These are phyloP conservation scores for Globisporangium polare DNA, from an alignment of 352 stramenopile species.

Conservation along the genomic window DNA sequence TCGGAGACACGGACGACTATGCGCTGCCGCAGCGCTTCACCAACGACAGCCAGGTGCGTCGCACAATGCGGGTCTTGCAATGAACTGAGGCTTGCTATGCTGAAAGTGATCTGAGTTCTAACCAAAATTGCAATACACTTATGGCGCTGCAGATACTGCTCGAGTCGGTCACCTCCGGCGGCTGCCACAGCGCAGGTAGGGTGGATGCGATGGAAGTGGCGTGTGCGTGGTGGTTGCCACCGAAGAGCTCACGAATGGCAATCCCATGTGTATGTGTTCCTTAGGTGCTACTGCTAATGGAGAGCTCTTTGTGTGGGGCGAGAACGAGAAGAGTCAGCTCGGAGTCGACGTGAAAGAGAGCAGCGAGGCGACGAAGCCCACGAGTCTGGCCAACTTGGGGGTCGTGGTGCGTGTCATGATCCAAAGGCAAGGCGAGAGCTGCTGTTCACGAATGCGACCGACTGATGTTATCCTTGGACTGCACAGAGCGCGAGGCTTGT, in stretches of 20 bases:
- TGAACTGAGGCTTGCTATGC: background rate
- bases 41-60: background rate
- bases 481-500: slow-evolving; percentile 28
- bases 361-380: background rate
- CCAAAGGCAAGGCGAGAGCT: background rate
- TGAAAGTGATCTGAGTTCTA: background rate
- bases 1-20: slow-evolving; percentile 50
- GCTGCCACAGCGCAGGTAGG: slow-evolving; percentile 69
- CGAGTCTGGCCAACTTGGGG: background rate
- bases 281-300: slow-evolving; percentile 25
- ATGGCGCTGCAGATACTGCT: slow-evolving; percentile 18
- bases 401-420: background rate
- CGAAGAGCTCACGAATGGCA: background rate
- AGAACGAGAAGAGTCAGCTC: slow-evolving; percentile 55
- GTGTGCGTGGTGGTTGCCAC: too few relatives aligned
- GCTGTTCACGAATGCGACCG: too few relatives aligned
- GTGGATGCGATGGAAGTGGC: background rate
- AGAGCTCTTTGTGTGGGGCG: slow-evolving; percentile 65
- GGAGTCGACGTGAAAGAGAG: slow-evolving; percentile 11
- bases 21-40: slow-evolving; percentile 45
- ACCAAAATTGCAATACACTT: background rate
- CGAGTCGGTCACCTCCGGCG: slow-evolving; percentile 43
- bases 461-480: background rate
- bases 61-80: background rate
- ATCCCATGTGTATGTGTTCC: background rate